These are phyloP conservation scores for Chamaenerion angustifolium DNA, from an alignment of 345 rosid species.

Conservation along the genomic window DNA sequence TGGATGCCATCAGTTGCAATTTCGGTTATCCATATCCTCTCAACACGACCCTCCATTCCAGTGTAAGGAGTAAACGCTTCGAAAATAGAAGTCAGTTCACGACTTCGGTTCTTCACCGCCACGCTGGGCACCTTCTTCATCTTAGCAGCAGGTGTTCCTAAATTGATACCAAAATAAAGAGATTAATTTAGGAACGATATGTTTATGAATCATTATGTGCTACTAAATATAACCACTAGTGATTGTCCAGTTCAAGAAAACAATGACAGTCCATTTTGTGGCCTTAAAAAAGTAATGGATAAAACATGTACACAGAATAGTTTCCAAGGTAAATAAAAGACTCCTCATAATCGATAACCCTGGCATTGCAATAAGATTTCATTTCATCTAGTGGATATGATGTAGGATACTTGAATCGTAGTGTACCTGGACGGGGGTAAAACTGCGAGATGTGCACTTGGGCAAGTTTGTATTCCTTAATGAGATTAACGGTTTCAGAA, in stretches of 20 bases:
- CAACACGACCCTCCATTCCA: slow-evolving; percentile 73
- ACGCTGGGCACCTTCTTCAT: slow-evolving; percentile 90
- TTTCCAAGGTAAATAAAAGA: too few species aligned
- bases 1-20: slow-evolving; percentile 77
- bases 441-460: slow-evolving; percentile 97
- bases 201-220: too few species aligned
- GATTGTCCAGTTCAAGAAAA: too few species aligned
- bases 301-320: too few species aligned
- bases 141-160: slow-evolving; percentile 95
- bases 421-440: slow-evolving; percentile 85
- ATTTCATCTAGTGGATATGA: too few species aligned
- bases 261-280: too few species aligned
- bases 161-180: slow-evolving; percentile 6
- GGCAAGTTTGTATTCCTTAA: slow-evolving; percentile 60
- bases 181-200: neutral
- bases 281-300: too few species aligned
- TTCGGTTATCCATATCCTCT: slow-evolving; percentile 93
- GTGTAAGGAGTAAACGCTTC: slow-evolving; percentile 78
- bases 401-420: neutral
- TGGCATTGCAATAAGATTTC: too few species aligned
- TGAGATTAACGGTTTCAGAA: slow-evolving; percentile 55
- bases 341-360: too few species aligned
- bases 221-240: too few species aligned
- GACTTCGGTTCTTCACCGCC: slow-evolving; percentile 73
- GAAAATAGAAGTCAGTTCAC: slow-evolving; percentile 71